Percentiles rank a stretch among this genome's conserved stretches.
Conservation (phyloP, 495 filamentous ascomycete species). For the Penicillium mononematosum region DNA sequence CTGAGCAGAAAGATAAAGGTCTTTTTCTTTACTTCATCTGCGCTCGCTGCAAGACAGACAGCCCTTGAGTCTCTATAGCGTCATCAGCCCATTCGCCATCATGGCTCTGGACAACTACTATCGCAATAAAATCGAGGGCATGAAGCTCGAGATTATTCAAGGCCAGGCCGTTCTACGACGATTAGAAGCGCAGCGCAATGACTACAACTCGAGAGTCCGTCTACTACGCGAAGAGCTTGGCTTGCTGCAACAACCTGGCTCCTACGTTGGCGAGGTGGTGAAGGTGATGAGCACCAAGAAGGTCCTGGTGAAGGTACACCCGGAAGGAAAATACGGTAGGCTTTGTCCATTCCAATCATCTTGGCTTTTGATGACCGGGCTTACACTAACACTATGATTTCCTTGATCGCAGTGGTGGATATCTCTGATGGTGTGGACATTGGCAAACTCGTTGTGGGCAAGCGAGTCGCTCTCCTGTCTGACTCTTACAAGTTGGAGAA, state of each 20-base stretch:
- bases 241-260: conserved; percentile 93
- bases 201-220: conserved; percentile 98
- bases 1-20: background rate
- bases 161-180: conserved; percentile 92
- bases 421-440: conserved; percentile 93
- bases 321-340: conserved; percentile 99
- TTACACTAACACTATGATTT: conserved; percentile 16
- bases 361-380: background rate
- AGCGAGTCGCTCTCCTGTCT: conserved; percentile 93
- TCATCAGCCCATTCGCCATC: conserved; percentile 40
- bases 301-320: conserved; percentile 97
- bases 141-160: conserved; percentile 99
- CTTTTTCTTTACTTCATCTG: conserved; percentile 1
- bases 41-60: conserved; percentile 9
- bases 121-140: conserved; percentile 98
- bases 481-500: conserved; percentile 98
- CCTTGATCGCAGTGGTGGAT: conserved; percentile 75
- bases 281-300: conserved; percentile 99
- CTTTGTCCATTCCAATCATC: background rate
- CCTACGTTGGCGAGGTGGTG: conserved; percentile 97
- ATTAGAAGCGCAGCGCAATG: conserved; percentile 97
- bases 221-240: conserved; percentile 94
- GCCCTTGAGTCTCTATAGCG: conserved; percentile 24
- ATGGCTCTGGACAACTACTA: conserved; percentile 99
- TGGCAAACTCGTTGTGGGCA: conserved; percentile 91